Evolutionary conservation across 2,329 filamentous ascomycete species (phyloP), one percentile per base, ranked within the genome.

Genomic region (Raffaelea arxii): DNA sequence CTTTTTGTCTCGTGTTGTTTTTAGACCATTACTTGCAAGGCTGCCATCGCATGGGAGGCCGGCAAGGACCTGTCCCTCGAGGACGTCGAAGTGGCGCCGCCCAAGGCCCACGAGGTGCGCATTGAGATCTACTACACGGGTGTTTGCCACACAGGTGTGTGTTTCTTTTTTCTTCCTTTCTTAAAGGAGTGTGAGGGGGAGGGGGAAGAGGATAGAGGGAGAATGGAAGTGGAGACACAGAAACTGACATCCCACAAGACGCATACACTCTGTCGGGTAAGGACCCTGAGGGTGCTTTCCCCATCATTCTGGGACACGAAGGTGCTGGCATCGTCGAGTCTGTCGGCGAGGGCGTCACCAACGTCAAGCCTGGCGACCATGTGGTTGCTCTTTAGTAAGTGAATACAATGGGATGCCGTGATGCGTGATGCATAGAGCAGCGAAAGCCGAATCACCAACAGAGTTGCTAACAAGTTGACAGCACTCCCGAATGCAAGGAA

Each of bases 101-200:
- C 92, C 50, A 82, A 77, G 68, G 90, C 91, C 51, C 80, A 94
- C 70, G 92, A 98, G 72, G 92, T 98, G 62, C 87, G 92, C 59
- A 95, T 98, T 63, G 73, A 97, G 74, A 87, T 97, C 65, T 84
- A 91, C 75, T 94, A 96, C 75, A 98, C 92, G 46, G 92, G 92
- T 69, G 92, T 98, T 64, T 98, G 92, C 75, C 92, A 98, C 73
- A 98, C 91, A 64, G 87, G 87, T 92, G 70, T 6, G 48, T 36
- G 7, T 19, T 6, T 7, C 10, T 5, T 16, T 27, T 6, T n/a
- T n/a, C n/a, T n/a, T n/a, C n/a, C n/a, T n/a, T n/a, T n/a, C n/a
- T n/a, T n/a, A n/a, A n/a, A n/a, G n/a, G n/a, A n/a, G n/a, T n/a
- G n/a, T n/a, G n/a, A n/a, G n/a, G n/a, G n/a, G n/a, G n/a, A n/a